A percentile compares a stretch with the other conserved stretches of the same genome.
These are phyloP conservation scores for Dendrobium chrysotoxum DNA, from an alignment of 106 monocot species.

Conservation along the genomic window DNA sequence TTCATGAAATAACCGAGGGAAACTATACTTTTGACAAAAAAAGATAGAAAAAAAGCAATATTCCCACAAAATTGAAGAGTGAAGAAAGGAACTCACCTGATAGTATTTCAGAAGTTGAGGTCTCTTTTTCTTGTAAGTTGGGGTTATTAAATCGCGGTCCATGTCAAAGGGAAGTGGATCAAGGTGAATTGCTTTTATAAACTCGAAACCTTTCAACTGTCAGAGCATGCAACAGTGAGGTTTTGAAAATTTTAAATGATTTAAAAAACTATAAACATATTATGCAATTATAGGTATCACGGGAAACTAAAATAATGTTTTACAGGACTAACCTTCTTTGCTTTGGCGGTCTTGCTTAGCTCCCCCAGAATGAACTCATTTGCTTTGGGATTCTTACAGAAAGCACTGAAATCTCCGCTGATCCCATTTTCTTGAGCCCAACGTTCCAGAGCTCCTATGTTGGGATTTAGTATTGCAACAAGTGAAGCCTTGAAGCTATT, in stretches of 20 bases:
- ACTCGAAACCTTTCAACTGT: constrained; percentile 91
- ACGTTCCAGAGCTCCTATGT: constrained; percentile 54
- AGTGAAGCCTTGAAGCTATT: constrained; percentile 90
- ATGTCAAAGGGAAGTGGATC: constrained; percentile 88
- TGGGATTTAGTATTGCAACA: constrained; percentile 74
- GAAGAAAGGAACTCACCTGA: constrained; percentile 36
- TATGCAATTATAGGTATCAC: not conserved
- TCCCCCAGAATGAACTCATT: constrained; percentile 70
- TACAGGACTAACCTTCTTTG: constrained; percentile 46
- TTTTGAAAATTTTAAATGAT: not conserved
- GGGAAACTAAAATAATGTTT: not conserved
- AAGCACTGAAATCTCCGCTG: constrained; percentile 39
- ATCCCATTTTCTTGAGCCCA: constrained; percentile 76
- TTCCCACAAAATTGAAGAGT: no score
- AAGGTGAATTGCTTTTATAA: constrained; percentile 81
- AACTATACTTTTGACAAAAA: no score
- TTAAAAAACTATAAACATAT: not conserved
- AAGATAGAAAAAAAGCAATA: not conserved
- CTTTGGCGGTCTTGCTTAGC: constrained; percentile 62
- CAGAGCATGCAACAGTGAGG: not conserved
- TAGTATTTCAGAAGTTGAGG: constrained; percentile 93
- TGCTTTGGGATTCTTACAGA: constrained; percentile 68
- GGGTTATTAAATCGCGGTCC: constrained; percentile 85
- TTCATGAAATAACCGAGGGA: no score
- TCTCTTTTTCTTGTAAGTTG: constrained; percentile 91